Evolutionary conservation across 2,329 filamentous ascomycete genomes (phyloP).

Genomic region (Penicillium sp.): DNA sequence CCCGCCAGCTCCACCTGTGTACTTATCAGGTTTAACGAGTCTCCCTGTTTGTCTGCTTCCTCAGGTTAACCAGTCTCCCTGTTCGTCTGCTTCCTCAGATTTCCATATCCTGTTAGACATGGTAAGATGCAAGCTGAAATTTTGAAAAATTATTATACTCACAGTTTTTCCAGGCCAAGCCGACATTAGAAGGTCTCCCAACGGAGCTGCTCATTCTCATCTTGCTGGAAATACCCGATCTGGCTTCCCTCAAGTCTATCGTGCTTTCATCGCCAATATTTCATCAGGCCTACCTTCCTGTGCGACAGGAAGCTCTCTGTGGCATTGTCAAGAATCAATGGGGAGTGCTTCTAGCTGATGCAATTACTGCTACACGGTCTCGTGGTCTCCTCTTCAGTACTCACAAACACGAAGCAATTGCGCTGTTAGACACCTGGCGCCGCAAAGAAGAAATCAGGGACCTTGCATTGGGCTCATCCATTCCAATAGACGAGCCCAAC

Average conservation of each 20-base stretch:
- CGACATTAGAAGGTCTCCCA: conserved; percentile 11
- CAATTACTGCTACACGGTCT: conserved; percentile 19
- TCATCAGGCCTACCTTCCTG: conserved; percentile 11
- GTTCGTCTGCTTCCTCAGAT: neutral
- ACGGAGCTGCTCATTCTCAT: conserved; percentile 16
- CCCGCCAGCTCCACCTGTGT: neutral
- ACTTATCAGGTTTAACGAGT: neutral
- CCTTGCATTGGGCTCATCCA: neutral
- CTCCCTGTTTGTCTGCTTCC: neutral
- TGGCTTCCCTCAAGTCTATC: conserved; percentile 11
- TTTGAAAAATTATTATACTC: neutral
- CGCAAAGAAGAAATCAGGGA: conserved; percentile 14
- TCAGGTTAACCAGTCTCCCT: neutral
- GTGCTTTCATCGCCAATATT: conserved; percentile 14
- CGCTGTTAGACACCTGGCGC: conserved; percentile 14
- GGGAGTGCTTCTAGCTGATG: conserved; percentile 9
- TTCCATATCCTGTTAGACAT: neutral
- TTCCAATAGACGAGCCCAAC: neutral
- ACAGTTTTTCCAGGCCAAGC: neutral
- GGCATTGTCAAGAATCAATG: neutral
- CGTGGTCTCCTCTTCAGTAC: conserved; percentile 1
- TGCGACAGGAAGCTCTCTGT: conserved; percentile 8
- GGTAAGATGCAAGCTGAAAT: neutral
- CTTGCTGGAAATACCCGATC: conserved; percentile 9
- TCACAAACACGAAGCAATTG: conserved; percentile 13